These are phyloP conservation scores for Pythium rishiriense DNA, from an alignment of 352 stramenopile species.

Conservation along the genomic window DNA sequence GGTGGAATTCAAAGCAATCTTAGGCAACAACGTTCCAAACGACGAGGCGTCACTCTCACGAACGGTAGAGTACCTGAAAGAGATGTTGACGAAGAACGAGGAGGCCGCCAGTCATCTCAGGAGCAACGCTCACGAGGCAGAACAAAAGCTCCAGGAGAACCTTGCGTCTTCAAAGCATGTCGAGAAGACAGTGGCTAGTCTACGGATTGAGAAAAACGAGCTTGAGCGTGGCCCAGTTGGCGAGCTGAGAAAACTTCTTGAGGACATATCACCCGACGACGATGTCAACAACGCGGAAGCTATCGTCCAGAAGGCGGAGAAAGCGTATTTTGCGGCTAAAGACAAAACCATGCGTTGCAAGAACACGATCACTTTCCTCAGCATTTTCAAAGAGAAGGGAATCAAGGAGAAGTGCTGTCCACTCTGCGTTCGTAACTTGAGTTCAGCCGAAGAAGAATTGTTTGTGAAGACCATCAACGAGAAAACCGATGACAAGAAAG, in stretches of 20 bases:
- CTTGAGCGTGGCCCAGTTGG: constrained; percentile 60
- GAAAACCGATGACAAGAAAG: constrained; percentile 75
- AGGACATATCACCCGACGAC: constrained; percentile 44
- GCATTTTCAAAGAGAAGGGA: constrained; percentile 84
- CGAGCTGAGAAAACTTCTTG: constrained; percentile 48
- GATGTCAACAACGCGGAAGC: constrained; percentile 51
- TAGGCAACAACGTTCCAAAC: constrained; percentile 29
- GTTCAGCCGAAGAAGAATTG: constrained; percentile 47
- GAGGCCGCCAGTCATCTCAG: constrained; percentile 28
- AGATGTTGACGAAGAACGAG: constrained; percentile 30
- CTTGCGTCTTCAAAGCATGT: constrained; percentile 44
- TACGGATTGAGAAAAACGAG: constrained; percentile 46
- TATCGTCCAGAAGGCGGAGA: constrained; percentile 53
- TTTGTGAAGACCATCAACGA: constrained; percentile 68
- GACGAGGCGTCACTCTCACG: constrained; percentile 34
- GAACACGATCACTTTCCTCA: constrained; percentile 83
- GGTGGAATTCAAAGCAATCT: constrained; percentile 38
- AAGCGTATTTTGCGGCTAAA: constrained; percentile 74
- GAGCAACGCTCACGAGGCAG: constrained; percentile 30
- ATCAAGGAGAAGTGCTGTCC: constrained; percentile 80
- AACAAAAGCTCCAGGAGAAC: constrained; percentile 57
- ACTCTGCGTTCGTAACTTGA: constrained; percentile 68
- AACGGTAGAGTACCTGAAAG: constrained; percentile 30
- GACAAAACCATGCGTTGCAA: constrained; percentile 79
- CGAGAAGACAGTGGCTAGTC: constrained; percentile 41